A percentile compares a stretch with the other conserved stretches of the same genome.
phyloP scores from a whole-genome alignment of 1,284 basidiomycete species.

The Irpex lacteus region DNA sequence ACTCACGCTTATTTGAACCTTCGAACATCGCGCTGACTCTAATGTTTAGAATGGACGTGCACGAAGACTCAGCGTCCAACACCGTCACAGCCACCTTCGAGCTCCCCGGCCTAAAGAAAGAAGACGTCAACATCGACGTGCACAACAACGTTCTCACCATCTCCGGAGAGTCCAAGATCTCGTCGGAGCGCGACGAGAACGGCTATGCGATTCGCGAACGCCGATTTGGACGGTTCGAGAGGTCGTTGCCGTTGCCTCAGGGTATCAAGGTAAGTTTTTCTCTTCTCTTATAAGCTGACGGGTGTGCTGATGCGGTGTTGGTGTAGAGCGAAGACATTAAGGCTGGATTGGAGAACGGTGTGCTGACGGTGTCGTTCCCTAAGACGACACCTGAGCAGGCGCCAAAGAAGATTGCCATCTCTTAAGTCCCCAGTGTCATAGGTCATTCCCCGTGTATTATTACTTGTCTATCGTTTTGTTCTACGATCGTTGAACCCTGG shows the following conservation, averaged over 20 bases:
- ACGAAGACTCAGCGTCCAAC: constrained; percentile 39
- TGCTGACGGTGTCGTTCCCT: constrained; percentile 42
- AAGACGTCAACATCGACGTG: constrained; percentile 40
- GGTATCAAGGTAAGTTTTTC: constrained; percentile 38
- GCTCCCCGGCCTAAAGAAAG: constrained; percentile 42
- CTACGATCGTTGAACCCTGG: no score
- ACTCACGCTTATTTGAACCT: not conserved
- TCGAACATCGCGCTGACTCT: not conserved
- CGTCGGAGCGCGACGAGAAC: constrained; percentile 31
- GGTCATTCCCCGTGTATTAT: not conserved
- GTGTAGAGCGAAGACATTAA: constrained; percentile 34
- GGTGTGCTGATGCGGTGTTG: not conserved
- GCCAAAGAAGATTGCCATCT: constrained; percentile 32
- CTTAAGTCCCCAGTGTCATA: not conserved
- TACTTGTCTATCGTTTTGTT: no score
- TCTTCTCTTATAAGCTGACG: not conserved
- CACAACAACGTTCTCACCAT: constrained; percentile 39
- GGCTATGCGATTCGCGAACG: constrained; percentile 47
- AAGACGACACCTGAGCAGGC: constrained; percentile 29
- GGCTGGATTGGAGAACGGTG: constrained; percentile 39
- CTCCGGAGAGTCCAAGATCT: constrained; percentile 35
- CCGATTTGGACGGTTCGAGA: constrained; percentile 39
- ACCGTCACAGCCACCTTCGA: constrained; percentile 45
- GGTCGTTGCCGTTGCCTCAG: constrained; percentile 39
- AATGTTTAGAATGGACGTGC: constrained; percentile 42